Evolutionary conservation across 2,329 filamentous ascomycete species (phyloP).

Genomic region (Chaetomiaceae sp.): DNA sequence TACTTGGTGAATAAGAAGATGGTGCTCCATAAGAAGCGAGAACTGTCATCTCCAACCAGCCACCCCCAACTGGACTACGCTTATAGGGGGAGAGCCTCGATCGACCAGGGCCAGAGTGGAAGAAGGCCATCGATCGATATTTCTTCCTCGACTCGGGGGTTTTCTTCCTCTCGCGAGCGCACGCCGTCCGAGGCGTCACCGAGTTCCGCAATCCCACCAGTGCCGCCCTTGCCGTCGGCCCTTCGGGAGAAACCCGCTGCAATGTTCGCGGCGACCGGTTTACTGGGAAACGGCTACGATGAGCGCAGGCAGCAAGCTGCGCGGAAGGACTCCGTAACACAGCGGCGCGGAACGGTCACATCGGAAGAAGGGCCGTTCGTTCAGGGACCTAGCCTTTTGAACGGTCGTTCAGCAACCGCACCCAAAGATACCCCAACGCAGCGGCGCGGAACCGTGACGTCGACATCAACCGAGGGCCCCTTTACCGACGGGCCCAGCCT

Average conservation of each 20-base stretch:
- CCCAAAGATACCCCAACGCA: too few species aligned
- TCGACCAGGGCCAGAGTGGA: conserved; percentile 19
- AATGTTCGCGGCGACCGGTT: conserved; percentile 46
- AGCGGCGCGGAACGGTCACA: conserved; percentile 6
- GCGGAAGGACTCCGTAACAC: conserved; percentile 19
- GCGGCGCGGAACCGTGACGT: neutral
- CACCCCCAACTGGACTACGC: neutral
- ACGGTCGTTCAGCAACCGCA: too few species aligned
- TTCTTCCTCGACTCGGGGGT: conserved; percentile 17
- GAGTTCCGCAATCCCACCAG: neutral
- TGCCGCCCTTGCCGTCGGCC: conserved; percentile 20
- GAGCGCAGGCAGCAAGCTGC: conserved; percentile 38
- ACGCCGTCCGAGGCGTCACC: neutral
- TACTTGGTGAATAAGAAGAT: conserved; percentile 72
- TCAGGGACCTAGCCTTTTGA: too few species aligned
- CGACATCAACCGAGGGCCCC: conserved; percentile 31
- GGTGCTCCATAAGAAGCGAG: conserved; percentile 30
- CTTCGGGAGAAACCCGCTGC: conserved; percentile 34
- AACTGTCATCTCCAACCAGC: conserved; percentile 30
- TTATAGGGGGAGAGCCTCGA: conserved; percentile 17
- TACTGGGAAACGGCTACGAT: conserved; percentile 48
- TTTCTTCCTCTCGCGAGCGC: conserved; percentile 10
- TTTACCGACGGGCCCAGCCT: conserved; percentile 38
- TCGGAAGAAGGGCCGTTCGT: conserved; percentile 41
- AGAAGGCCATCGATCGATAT: conserved; percentile 25